A percentile compares a stretch with the other conserved stretches of the same genome.
phyloP scores from a whole-genome alignment of 768 basidiomycete species.

The Lactifluus pinguis region DNA sequence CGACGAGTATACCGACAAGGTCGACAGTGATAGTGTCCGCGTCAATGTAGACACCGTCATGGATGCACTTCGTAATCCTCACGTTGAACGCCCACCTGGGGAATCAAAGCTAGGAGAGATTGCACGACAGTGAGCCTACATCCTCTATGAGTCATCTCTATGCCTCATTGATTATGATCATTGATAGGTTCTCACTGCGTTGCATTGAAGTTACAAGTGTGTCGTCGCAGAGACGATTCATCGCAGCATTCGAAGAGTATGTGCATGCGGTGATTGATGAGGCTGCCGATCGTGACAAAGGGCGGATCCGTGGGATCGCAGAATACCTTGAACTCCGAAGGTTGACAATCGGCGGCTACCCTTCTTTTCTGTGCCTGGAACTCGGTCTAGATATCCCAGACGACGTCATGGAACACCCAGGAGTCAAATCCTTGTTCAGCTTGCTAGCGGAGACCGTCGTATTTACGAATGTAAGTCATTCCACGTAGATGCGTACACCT shows the following conservation, averaged over 20 bases:
- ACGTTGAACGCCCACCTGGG: conserved; percentile 25
- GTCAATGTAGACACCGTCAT: conserved; percentile 26
- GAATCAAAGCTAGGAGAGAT: conserved; percentile 35
- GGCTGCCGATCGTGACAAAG: conserved; percentile 30
- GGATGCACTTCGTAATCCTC: conserved; percentile 22
- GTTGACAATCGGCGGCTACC: conserved; percentile 32
- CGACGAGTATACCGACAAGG: conserved; percentile 42
- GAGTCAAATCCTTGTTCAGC: conserved; percentile 24
- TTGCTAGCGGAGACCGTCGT: conserved; percentile 30
- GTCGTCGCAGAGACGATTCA: conserved; percentile 27
- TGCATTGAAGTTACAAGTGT: conserved; percentile 22
- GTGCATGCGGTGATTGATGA: conserved; percentile 32
- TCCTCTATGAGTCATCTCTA: not conserved
- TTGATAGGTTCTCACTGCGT: not conserved
- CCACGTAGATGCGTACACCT: not conserved
- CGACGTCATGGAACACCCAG: conserved; percentile 26
- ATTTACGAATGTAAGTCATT: conserved; percentile 28
- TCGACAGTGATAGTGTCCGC: conserved; percentile 24
- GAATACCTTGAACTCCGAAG: conserved; percentile 34
- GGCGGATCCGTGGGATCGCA: conserved; percentile 30
- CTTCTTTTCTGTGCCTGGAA: conserved; percentile 30
- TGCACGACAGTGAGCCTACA: conserved; percentile 27
- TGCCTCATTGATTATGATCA: not conserved
- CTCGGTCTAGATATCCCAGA: conserved; percentile 32
- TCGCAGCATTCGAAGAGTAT: conserved; percentile 30